Evolutionary conservation across 169 alveolate species (phyloP), one percentile per base, ranked within the genome.

Genomic region (Toxoplasma gondii): DNA sequence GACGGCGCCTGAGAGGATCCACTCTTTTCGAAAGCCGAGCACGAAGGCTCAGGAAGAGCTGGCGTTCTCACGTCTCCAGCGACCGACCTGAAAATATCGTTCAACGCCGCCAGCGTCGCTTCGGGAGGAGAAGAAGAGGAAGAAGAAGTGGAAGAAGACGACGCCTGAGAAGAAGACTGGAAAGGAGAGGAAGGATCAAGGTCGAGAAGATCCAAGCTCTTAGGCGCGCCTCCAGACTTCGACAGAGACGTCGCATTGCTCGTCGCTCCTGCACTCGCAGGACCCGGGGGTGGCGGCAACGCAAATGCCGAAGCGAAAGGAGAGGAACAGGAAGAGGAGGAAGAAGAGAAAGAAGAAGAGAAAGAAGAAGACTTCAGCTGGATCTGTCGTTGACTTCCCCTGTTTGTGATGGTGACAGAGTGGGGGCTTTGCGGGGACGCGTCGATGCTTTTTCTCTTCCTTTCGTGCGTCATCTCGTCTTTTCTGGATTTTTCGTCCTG

Each of bases 301-400:
- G 45, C 39, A 27, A 64, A 64, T 2, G 86, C 22, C 22, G 49
- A 78, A 70, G 83, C 44, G 17, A 22, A 70, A 70, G 83, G 27
- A 70, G 83, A 70, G 39, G 83, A 70, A 70, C 39, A 70, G 10
- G 83, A 70, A 27, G 83, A 70, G 83, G 83, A 70, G 36, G 39
- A 34, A 70, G 67, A 31, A 70, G 83, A 70, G 39, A 34, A 70
- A 12, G 83, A 70, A 9, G 83, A 70, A 22, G 39, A 9, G 83
- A 34, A 22, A 7, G 83, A 34, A 17, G 86, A 16, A 17, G 86
- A 27, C 22, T 78, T 78, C 44, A 78, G 45, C 1, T 78, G 86
- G 44, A 78, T 41, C 44, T 31, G 49, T 78, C 86, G 22, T 27
- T 78, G 86, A n/a, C 86, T 78, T 12, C 86, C 86, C 22, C 24